Conservation (phyloP, 495 filamentous ascomycete genomes). For the Neurospora sp. region DNA sequence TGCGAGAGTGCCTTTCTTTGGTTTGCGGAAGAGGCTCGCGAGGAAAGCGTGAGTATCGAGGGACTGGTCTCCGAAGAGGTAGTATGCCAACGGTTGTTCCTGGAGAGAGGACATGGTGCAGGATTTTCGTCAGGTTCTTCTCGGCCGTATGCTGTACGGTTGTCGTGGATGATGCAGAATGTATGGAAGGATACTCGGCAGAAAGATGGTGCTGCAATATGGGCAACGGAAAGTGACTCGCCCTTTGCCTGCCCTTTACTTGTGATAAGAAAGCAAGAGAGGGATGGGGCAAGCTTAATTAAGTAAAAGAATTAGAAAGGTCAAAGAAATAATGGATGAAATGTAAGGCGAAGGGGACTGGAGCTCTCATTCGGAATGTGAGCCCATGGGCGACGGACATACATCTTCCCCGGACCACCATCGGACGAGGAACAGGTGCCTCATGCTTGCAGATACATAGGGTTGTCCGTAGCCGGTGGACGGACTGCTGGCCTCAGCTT, state of each 20-base stretch:
- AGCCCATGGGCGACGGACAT: not conserved
- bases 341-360: not conserved
- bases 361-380: not conserved
- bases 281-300: not conserved
- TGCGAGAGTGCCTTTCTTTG: slow-evolving; percentile 54
- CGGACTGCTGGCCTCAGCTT: not conserved
- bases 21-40: slow-evolving; percentile 46
- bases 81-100: slow-evolving; percentile 25
- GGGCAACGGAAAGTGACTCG: not conserved
- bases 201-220: not conserved
- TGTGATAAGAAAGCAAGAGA: not conserved
- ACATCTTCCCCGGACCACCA: not conserved
- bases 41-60: slow-evolving; percentile 59
- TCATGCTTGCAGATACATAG: not conserved
- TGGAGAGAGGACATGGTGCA: not conserved
- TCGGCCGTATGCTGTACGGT: not conserved
- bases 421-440: not conserved
- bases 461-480: not conserved
- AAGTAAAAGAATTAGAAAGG: not conserved
- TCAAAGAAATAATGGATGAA: not conserved
- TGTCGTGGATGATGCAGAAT: not conserved
- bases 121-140: not conserved
- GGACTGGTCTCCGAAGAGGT: slow-evolving; percentile 74
- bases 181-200: not conserved
- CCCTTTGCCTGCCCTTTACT: not conserved